A percentile compares a stretch with the other conserved stretches of the same genome.
These are phyloP conservation scores for Pleomassaria siparia DNA, from an alignment of 2,329 filamentous ascomycete species.

Conservation along the genomic window DNA sequence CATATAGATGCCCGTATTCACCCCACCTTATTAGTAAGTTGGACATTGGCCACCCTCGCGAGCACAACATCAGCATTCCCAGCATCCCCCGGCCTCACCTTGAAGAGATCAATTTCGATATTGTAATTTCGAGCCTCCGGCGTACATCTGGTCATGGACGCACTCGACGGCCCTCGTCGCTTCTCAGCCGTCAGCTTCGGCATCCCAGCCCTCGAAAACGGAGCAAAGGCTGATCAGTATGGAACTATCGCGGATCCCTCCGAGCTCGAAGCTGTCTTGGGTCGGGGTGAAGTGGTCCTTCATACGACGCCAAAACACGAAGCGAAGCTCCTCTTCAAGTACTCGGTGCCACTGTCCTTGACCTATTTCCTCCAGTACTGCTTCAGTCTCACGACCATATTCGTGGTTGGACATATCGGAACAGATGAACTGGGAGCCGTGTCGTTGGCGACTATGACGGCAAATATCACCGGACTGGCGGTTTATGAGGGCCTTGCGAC, in stretches of 20 bases:
- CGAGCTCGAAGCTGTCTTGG: constrained; percentile 31
- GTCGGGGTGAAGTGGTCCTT: constrained; percentile 20
- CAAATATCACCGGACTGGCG: constrained; percentile 57
- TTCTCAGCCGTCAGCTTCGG: constrained; percentile 34
- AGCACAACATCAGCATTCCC: neutral
- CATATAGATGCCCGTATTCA: neutral
- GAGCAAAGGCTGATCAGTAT: constrained; percentile 26
- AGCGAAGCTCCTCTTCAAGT: constrained; percentile 41
- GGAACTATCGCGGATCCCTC: constrained; percentile 26
- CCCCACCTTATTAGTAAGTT: too few species aligned
- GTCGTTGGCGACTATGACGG: constrained; percentile 55
- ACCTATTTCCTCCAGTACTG: constrained; percentile 59
- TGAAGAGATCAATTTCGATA: neutral
- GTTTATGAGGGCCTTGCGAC: constrained; percentile 54
- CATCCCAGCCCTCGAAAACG: constrained; percentile 22
- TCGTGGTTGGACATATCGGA: constrained; percentile 56
- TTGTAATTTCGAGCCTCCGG: neutral
- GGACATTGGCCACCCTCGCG: neutral
- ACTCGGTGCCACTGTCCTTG: constrained; percentile 54
- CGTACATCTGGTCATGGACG: constrained; percentile 27
- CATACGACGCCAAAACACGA: constrained; percentile 29
- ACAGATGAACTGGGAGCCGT: constrained; percentile 57
- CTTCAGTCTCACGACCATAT: constrained; percentile 52
- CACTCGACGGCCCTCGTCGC: constrained; percentile 28
- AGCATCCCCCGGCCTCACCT: neutral